Base-by-base conservation (phyloP, 179 eudicot species). In the Drosera spatulata region DNA sequence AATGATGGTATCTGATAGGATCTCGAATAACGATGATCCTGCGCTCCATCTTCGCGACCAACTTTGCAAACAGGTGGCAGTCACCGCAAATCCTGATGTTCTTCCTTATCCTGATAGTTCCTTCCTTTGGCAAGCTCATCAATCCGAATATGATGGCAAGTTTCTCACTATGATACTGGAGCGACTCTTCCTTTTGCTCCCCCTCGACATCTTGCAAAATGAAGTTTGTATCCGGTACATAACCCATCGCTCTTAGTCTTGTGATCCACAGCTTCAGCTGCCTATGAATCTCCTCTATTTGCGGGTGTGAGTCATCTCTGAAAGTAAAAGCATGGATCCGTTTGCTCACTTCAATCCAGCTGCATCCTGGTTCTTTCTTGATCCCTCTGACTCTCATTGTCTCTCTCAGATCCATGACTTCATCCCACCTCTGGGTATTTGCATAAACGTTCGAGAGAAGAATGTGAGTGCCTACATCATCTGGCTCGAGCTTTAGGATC, bases 61-160 rank as follows among this genome's bases (percentile, higher is more conserved):
- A 73, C 59, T 78, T 85, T 14, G 82, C 80, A 61, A 85, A 85
- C 6, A 69, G 76, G 54, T 80, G 86, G 53, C 88, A 80, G 58
- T 85, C 88, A 7, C 85, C 80, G 41, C 93, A 85, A 5, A 85
- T 82, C 55, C 91, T 78, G n/a, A 85, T 73, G 68, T 82, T 85
- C 69, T 85, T 85, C 63, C 70, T 60, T n/a, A 83, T 75, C 64
- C 93, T 72, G 22, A 85, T 60, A 7, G 80, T 66, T 55, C 75
- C 69, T 55, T 51, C 82, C 51, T 53, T 77, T 8, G 72, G 72
- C 71, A 78, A 76, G 64, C 67, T 66, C 80, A 74, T 69, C 60
- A 83, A 13, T 5, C 93, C 93, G 56, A 70, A 80, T n/a, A 72
- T 77, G 38, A 82, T 70, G 0, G 87, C 85, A 55, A 80, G 63